Percentiles rank a stretch among this genome's conserved stretches.
These are phyloP conservation scores for Neopestalotiopsis sp. DNA, from an alignment of 2,329 filamentous ascomycete genomes.

Conservation along the genomic window DNA sequence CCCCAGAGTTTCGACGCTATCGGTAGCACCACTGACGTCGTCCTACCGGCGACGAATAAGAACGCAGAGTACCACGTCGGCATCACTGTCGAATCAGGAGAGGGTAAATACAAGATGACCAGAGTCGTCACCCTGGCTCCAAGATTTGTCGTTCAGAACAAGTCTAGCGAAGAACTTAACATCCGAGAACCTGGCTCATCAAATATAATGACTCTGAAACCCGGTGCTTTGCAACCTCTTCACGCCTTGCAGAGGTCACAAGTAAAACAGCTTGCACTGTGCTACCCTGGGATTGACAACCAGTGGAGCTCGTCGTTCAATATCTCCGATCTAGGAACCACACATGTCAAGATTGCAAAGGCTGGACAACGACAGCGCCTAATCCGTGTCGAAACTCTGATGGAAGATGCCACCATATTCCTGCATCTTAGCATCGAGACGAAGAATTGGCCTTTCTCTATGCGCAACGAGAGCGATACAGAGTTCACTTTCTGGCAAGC, in stretches of 20 bases:
- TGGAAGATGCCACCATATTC: conserved; percentile 94
- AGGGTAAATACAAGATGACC: conserved; percentile 97
- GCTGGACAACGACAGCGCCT: conserved; percentile 87
- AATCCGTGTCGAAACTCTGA: conserved; percentile 84
- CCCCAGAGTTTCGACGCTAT: conserved; percentile 98
- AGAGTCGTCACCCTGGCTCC: conserved; percentile 94
- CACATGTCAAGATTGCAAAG: conserved; percentile 92
- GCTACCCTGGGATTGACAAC: conserved; percentile 92
- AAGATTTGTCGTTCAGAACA: conserved; percentile 93
- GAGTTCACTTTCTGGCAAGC: conserved; percentile 98
- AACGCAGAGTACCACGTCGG: conserved; percentile 88
- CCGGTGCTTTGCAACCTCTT: conserved; percentile 81
- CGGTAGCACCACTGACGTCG: conserved; percentile 87
- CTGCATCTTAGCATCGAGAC: conserved; percentile 87
- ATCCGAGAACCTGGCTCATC: conserved; percentile 92
- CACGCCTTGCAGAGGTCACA: conserved; percentile 86
- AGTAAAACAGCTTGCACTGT: conserved; percentile 88
- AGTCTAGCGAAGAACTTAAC: conserved; percentile 84
- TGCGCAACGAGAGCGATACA: conserved; percentile 96
- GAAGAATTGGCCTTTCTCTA: conserved; percentile 97
- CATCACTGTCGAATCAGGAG: conserved; percentile 85
- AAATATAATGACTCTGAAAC: conserved; percentile 77
- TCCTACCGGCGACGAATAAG: conserved; percentile 74
- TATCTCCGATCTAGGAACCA: conserved; percentile 90
- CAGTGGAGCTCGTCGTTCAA: conserved; percentile 98